Percentiles rank a stretch among this genome's conserved stretches.
Conservation (phyloP, 2,329 filamentous ascomycete genomes). For the Phyllosticta ampelicida region DNA sequence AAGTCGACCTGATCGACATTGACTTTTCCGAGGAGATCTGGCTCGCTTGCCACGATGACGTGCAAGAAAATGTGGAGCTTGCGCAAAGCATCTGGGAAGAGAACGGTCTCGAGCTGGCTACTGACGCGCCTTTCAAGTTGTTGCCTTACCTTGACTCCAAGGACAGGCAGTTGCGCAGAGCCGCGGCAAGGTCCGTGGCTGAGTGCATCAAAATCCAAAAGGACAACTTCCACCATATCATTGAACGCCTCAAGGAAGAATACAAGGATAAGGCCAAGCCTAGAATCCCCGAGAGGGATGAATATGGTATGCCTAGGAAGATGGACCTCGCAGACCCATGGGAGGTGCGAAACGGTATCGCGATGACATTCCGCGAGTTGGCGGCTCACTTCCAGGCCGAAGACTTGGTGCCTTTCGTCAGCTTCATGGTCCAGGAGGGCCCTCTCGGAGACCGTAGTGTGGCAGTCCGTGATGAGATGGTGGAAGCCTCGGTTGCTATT, state of each 20-base stretch:
- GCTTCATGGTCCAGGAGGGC: constrained; percentile 75
- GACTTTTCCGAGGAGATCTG: constrained; percentile 84
- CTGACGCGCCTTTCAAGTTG: constrained; percentile 55
- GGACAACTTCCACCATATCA: constrained; percentile 48
- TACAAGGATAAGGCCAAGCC: constrained; percentile 77
- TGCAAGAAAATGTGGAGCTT: constrained; percentile 73
- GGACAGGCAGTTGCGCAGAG: constrained; percentile 71
- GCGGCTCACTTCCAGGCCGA: constrained; percentile 56
- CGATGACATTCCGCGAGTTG: constrained; percentile 75
- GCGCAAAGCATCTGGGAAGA: constrained; percentile 92
- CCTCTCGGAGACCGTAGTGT: constrained; percentile 75
- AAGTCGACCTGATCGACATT: constrained; percentile 83
- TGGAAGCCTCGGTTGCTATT: constrained; percentile 73
- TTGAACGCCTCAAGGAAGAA: constrained; percentile 55
- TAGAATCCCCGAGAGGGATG: constrained; percentile 71
- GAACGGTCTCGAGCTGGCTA: constrained; percentile 62
- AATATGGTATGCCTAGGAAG: constrained; percentile 90
- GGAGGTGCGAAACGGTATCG: constrained; percentile 84
- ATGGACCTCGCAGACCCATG: constrained; percentile 79
- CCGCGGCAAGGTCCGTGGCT: constrained; percentile 71
- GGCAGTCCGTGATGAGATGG: constrained; percentile 76
- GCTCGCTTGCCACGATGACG: constrained; percentile 85
- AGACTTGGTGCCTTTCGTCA: constrained; percentile 66
- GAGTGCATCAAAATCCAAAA: constrained; percentile 56
- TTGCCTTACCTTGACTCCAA: constrained; percentile 69